Conservation (phyloP, 2,329 filamentous ascomycete genomes). For the Mycocentrospora acerina region DNA sequence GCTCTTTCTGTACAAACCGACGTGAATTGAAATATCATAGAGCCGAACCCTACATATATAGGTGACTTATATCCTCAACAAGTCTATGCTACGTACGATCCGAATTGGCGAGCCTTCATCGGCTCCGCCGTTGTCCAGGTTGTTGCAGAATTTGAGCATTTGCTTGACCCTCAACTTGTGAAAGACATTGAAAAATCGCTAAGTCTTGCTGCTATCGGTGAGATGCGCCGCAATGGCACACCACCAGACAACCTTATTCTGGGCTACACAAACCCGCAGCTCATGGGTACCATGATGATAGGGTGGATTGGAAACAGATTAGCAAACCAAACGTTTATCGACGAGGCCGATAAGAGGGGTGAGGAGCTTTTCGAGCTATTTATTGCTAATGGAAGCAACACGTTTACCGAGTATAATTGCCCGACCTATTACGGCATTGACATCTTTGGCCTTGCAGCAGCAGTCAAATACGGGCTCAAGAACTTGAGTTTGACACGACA, state of each 20-base stretch:
- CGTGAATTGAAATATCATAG: too few species aligned
- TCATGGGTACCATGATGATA: conserved; percentile 46
- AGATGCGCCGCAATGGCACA: conserved; percentile 46
- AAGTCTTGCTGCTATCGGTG: conserved; percentile 41
- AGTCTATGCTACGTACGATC: conserved; percentile 23
- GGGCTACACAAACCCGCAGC: conserved; percentile 46
- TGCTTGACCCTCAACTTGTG: conserved; percentile 36
- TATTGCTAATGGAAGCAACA: conserved; percentile 31
- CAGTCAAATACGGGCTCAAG: conserved; percentile 41
- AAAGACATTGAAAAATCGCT: conserved; percentile 42
- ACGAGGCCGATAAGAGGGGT: conserved; percentile 42
- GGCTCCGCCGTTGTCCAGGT: conserved; percentile 41
- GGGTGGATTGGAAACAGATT: conserved; percentile 47
- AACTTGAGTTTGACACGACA: conserved; percentile 34
- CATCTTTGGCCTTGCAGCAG: conserved; percentile 44
- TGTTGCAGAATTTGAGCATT: conserved; percentile 38
- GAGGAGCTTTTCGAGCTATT: conserved; percentile 21
- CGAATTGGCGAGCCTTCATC: conserved; percentile 45
- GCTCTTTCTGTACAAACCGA: too few species aligned
- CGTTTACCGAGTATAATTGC: conserved; percentile 45
- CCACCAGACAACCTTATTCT: conserved; percentile 46
- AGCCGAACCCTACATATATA: conserved; percentile 38
- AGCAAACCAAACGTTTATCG: conserved; percentile 39
- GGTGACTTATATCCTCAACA: conserved; percentile 35
- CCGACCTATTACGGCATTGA: conserved; percentile 49